Conservation (phyloP, 768 basidiomycete species). For the Ramaria rubella region DNA sequence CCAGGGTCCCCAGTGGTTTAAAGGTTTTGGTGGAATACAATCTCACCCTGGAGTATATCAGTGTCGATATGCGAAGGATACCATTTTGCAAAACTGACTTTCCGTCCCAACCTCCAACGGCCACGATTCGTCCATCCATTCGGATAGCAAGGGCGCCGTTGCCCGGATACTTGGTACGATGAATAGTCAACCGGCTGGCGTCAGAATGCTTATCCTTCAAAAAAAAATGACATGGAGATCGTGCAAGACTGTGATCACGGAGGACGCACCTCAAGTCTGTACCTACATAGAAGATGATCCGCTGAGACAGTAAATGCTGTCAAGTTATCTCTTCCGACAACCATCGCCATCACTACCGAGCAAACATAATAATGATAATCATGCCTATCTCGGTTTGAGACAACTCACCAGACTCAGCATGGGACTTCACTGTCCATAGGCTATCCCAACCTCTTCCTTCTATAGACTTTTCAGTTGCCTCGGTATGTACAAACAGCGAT, state of each 20-base stretch:
- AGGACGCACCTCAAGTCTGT: conserved; percentile 45
- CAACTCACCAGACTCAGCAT: conserved; percentile 64
- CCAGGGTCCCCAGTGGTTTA: conserved; percentile 77
- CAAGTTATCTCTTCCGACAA: conserved; percentile 49
- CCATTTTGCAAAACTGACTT: conserved; percentile 45
- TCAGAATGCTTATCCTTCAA: conserved; percentile 15
- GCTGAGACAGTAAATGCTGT: conserved; percentile 80
- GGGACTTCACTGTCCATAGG: conserved; percentile 59
- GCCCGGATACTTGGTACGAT: conserved; percentile 71
- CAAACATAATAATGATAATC: background rate
- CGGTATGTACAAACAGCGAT: conserved; percentile 50
- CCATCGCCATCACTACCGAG: conserved; percentile 76
- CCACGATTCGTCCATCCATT: conserved; percentile 71
- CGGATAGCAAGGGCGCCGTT: conserved; percentile 73
- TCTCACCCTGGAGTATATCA: conserved; percentile 50
- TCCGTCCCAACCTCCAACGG: conserved; percentile 93
- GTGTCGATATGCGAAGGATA: background rate
- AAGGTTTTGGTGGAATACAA: conserved; percentile 76
- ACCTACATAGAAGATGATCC: conserved; percentile 69
- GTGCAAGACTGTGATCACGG: background rate
- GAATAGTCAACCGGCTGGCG: conserved; percentile 23
- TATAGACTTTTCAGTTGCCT: conserved; percentile 40
- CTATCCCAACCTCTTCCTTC: conserved; percentile 70
- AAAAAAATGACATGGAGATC: background rate
- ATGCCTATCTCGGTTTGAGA: background rate